Base-by-base conservation (phyloP, 495 filamentous ascomycete species). In the Penicillium odoratum region DNA sequence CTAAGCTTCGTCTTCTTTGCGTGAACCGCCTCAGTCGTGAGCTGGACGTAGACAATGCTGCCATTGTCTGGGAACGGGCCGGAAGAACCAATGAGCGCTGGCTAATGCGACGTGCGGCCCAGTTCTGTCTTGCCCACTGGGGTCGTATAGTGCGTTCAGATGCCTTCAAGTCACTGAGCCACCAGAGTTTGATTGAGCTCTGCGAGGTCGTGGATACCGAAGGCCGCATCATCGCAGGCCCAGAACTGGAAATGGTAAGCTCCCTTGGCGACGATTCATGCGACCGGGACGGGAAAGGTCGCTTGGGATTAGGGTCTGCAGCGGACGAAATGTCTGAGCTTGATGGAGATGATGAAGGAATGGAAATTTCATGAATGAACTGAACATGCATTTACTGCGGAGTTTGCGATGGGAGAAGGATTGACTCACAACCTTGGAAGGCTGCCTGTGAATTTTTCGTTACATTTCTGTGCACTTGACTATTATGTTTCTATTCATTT, bases 61-160 rank as follows among this genome's bases (percentile, higher is more conserved):
- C 93, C 51, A 87, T 95, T 66, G 89, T 96, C 40, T 98, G 95
- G 93, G 93, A 97, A 73, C 89, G 93, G 59, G 92, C 94, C 1
- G 87, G 89, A 3, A 83, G 90, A 28, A 93, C 93, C 13, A 88
- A 85, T 65, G 94, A 98, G 70, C 91, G 96, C 31, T 97, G 92
- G 91, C 81, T 98, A 36, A 87, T 89, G 66, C 87, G 87, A 61
- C 86, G 93, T 48, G 93, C 94, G 5, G 92, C 91, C 4, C 81
- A 78, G 51, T 98, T 95, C 72, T 96, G 90, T 64, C 83, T 98
- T 64, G 85, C 86, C 36, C 88, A 98, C 74, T 98, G 95, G 95
- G 94, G 94, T 49, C 88, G 95, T 30, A 83, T 98, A 18, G 93
- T 97, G 21, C 85, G 95, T 44, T 97, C 93, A 0, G 79, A 82